Percentiles rank a stretch among this genome's conserved stretches.
Evolutionary conservation across 805 yeast species (phyloP).

Genomic region (Wickerhamomyces silvicola): DNA sequence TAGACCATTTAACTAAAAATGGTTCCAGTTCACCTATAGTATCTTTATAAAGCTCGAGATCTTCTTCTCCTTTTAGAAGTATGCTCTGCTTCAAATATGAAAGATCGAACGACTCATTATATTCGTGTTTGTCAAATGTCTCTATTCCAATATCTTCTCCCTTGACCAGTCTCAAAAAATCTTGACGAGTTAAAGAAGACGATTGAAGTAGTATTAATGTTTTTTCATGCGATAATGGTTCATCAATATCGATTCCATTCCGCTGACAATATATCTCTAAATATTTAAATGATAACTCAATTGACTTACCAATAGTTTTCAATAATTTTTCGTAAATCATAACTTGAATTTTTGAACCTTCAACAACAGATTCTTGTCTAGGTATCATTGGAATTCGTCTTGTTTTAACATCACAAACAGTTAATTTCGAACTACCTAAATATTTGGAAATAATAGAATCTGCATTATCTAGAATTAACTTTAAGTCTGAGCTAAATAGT

Average conservation of each 20-base stretch:
- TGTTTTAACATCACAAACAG: slow-evolving; percentile 58
- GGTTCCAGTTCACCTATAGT: slow-evolving; percentile 5
- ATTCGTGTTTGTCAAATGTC: slow-evolving; percentile 29
- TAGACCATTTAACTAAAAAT: slow-evolving; percentile 40
- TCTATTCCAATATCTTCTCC: slow-evolving; percentile 40
- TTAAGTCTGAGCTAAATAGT: slow-evolving; percentile 4
- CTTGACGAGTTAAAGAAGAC: slow-evolving; percentile 33
- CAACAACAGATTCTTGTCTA: slow-evolving; percentile 39
- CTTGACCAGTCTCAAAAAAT: slow-evolving; percentile 36
- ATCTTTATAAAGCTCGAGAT: too few species aligned
- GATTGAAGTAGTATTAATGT: slow-evolving; percentile 32
- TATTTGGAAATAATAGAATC: slow-evolving; percentile 15
- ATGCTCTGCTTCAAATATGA: slow-evolving; percentile 14
- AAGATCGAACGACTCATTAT: slow-evolving; percentile 11
- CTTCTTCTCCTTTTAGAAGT: too few species aligned
- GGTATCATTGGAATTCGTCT: slow-evolving; percentile 41
- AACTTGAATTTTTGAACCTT: slow-evolving; percentile 52
- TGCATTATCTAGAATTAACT: slow-evolving; percentile 7
- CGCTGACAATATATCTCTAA: slow-evolving; percentile 40
- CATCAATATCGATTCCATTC: slow-evolving; percentile 42
- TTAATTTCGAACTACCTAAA: slow-evolving; percentile 18
- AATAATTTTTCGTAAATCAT: slow-evolving; percentile 50
- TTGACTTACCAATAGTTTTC: slow-evolving; percentile 26
- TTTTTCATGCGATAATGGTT: slow-evolving; percentile 37
- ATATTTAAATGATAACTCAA: slow-evolving; percentile 31